Evolutionary conservation across 495 filamentous ascomycete species (phyloP), one percentile per base, ranked within the genome.

Genomic region (Neurospora sp.): DNA sequence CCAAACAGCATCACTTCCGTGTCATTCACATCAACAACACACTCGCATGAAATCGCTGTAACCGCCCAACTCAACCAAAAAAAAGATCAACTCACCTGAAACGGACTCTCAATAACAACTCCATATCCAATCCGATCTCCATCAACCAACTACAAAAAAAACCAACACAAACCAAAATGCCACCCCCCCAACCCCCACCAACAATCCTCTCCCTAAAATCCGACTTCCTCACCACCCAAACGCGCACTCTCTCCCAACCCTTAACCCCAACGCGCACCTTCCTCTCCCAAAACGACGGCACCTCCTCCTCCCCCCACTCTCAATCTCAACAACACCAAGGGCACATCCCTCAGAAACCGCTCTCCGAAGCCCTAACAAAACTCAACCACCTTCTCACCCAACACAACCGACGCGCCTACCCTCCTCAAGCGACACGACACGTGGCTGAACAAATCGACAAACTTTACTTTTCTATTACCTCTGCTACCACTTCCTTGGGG

Each of bases 361-460:
- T 86, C 23, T 84, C 85, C 72, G 83, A 86, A 66, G 83, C 78
- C 18, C 75, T 87, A 31, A 78, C 80, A 72, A 82, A 82, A 86
- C 89, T 94, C 11, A 94, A 95, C 79, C 83, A 87, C 60, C 82
- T 84, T 31, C 83, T 93, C 44, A 88, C 87, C 72, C 90, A 92
- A 74, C 93, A 96, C 80, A 87, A 87, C 74, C 90, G 89, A 39
- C 84, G 90, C 41, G 90, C 89, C 18, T 95, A 95, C 82, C 88
- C 90, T 14, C 88, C 91, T 0, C 92, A 95, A 76, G 89, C 92
- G 0, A 88, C 90, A 72, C 88, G 93, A 42, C 91, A 94, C 82
- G 88, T 96, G 49, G 93, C 92, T 31, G 91, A 94, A 81, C 93
- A 96, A 84, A 90, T 96, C 60, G 90, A 94, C 76, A 83, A 82